Conservation (phyloP, 352 stramenopile species). For the Globisporangium cylindrosporum region DNA sequence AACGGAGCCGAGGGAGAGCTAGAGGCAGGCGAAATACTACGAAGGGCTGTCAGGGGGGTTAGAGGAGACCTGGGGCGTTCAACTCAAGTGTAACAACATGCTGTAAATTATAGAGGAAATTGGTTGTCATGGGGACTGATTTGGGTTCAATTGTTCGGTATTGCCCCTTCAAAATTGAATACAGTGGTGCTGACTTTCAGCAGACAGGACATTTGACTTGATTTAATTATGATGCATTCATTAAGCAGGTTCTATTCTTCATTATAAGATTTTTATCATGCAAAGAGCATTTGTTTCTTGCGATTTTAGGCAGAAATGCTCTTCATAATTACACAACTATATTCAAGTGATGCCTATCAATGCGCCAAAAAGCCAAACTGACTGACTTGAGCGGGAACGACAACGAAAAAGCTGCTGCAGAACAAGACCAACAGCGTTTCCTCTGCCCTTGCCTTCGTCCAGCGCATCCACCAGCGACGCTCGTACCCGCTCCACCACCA, state of each 20-base stretch:
- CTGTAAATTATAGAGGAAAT: too few relatives aligned
- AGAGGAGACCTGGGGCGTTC: neutral
- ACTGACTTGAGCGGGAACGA: too few relatives aligned
- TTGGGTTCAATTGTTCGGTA: too few relatives aligned
- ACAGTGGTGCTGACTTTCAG: too few relatives aligned
- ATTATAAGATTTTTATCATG: too few relatives aligned
- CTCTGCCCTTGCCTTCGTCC: neutral
- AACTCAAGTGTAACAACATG: neutral
- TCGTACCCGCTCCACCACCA: neutral
- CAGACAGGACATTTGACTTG: too few relatives aligned
- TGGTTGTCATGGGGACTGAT: too few relatives aligned
- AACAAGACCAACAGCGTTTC: neutral
- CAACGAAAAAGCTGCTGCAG: neutral
- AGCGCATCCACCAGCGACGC: neutral
- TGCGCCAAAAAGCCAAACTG: neutral
- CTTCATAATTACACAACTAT: neutral
- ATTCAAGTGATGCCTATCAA: neutral
- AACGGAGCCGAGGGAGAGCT: neutral
- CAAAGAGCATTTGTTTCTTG: too few relatives aligned
- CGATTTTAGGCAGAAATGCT: neutral
- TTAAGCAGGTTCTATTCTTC: too few relatives aligned
- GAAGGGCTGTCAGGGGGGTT: too few relatives aligned
- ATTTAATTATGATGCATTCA: too few relatives aligned
- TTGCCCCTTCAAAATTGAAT: too few relatives aligned
- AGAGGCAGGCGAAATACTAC: neutral